Conservation (phyloP, 2,329 filamentous ascomycete species). For the Neoascochyta sp. region DNA sequence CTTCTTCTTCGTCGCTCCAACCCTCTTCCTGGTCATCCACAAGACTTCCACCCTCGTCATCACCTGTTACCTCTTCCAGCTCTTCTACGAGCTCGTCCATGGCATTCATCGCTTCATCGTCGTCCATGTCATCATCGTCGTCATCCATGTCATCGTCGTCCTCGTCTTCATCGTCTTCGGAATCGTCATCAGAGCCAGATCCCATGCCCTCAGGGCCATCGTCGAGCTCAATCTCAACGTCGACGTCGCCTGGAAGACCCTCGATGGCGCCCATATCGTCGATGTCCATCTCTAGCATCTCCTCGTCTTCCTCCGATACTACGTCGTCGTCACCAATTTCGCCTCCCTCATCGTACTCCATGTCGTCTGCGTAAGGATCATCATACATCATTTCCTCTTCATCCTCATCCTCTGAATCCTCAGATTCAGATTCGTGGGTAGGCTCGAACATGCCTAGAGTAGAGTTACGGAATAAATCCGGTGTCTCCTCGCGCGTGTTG, state of each 20-base stretch:
- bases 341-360: slow-evolving; percentile 74
- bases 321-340: slow-evolving; percentile 67
- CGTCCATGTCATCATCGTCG: slow-evolving; percentile 42
- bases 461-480: slow-evolving; percentile 94
- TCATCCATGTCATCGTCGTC: slow-evolving; percentile 53
- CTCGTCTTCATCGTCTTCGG: slow-evolving; percentile 55
- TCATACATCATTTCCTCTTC: slow-evolving; percentile 74
- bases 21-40: slow-evolving; percentile 38
- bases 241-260: slow-evolving; percentile 60
- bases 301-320: slow-evolving; percentile 85
- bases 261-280: slow-evolving; percentile 73
- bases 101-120: slow-evolving; percentile 34
- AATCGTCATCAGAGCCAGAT: slow-evolving; percentile 52
- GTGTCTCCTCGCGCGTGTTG: slow-evolving; percentile 74
- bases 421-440: slow-evolving; percentile 74
- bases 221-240: slow-evolving; percentile 84
- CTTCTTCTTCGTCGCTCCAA: slow-evolving; percentile 49
- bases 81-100: slow-evolving; percentile 31
- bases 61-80: slow-evolving; percentile 46
- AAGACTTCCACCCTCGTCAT: slow-evolving; percentile 48
- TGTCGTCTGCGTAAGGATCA: slow-evolving; percentile 82
- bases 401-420: slow-evolving; percentile 58
- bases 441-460: slow-evolving; percentile 92
- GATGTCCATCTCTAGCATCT: slow-evolving; percentile 74
- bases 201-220: slow-evolving; percentile 59